Evolutionary conservation across 2,329 filamentous ascomycete species (phyloP).

Genomic region (Exophiala aquamarina): DNA sequence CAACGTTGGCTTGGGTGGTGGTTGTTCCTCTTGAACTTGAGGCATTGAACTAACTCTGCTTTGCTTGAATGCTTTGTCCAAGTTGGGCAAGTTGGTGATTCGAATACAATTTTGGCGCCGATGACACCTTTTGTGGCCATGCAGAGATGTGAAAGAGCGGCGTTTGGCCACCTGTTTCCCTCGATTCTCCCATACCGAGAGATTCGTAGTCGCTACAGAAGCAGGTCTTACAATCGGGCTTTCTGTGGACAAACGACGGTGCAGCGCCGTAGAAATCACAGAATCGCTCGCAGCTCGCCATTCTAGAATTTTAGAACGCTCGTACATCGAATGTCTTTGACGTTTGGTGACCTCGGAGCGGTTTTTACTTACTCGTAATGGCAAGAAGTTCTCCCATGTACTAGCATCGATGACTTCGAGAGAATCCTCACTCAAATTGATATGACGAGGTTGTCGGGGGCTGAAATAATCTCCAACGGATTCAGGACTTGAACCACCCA

Average conservation of each 20-base stretch:
- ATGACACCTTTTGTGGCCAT: conserved; percentile 35
- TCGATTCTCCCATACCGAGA: conserved; percentile 19
- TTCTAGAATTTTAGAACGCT: conserved; percentile 17
- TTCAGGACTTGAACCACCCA: conserved; percentile 5
- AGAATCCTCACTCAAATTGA: conserved; percentile 9
- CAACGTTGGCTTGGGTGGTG: background rate
- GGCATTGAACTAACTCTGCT: conserved; percentile 2
- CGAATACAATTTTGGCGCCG: conserved; percentile 45
- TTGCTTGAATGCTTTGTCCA: conserved; percentile 4
- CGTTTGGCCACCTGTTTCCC: conserved; percentile 8
- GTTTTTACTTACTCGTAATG: conserved; percentile 7
- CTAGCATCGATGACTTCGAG: conserved; percentile 23
- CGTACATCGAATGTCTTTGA: conserved; percentile 19
- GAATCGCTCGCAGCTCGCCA: conserved; percentile 20
- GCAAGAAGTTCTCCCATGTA: conserved; percentile 10
- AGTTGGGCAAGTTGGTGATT: conserved; percentile 29
- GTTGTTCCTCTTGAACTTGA: conserved; percentile 14
- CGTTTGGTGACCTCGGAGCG: background rate
- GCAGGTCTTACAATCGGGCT: conserved; percentile 15
- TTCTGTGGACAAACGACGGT: too few species aligned
- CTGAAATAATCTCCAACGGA: background rate
- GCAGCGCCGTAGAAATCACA: background rate
- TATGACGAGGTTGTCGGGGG: background rate
- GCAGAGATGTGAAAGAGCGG: conserved; percentile 13
- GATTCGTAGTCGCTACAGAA: conserved; percentile 26